Evolutionary conservation across 208 protist species (phyloP).

Genomic region (Wallacemonas sp.): DNA sequence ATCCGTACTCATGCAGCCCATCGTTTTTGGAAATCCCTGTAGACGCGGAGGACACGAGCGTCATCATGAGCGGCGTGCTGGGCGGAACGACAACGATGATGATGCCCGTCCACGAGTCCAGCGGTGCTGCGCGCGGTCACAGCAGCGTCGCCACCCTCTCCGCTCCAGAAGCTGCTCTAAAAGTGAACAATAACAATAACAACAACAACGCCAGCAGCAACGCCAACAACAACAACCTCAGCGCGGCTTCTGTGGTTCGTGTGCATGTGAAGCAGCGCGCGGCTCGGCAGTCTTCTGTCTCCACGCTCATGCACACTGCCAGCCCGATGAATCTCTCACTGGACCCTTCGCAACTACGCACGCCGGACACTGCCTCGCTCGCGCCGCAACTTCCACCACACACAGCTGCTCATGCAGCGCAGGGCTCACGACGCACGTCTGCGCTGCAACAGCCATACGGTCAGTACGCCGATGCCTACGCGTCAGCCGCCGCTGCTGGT

Average conservation of each 20-base stretch:
- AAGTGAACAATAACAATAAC: too few relatives aligned
- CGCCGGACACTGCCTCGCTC: background rate
- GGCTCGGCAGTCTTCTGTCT: background rate
- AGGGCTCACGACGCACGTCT: too few relatives aligned
- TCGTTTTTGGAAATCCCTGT: conserved; percentile 3
- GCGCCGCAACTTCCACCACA: background rate
- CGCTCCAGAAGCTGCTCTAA: too few relatives aligned
- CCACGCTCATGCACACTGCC: conserved; percentile 4
- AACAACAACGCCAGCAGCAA: background rate
- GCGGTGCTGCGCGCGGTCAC: too few relatives aligned
- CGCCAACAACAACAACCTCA: background rate
- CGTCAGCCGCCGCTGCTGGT: background rate
- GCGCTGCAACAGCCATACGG: too few relatives aligned
- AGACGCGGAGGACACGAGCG: background rate
- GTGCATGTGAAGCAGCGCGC: conserved; percentile 10
- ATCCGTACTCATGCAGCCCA: conserved; percentile 28
- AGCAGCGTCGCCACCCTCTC: too few relatives aligned
- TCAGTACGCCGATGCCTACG: background rate
- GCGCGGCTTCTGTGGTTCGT: background rate
- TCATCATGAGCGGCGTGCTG: background rate
- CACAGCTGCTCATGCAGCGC: too few relatives aligned
- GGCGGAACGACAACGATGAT: background rate
- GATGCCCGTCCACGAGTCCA: background rate
- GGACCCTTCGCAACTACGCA: conserved; percentile 7
- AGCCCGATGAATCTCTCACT: conserved; percentile 1